Conservation (phyloP, 352 stramenopile genomes). For the Peronospora destructor region DNA sequence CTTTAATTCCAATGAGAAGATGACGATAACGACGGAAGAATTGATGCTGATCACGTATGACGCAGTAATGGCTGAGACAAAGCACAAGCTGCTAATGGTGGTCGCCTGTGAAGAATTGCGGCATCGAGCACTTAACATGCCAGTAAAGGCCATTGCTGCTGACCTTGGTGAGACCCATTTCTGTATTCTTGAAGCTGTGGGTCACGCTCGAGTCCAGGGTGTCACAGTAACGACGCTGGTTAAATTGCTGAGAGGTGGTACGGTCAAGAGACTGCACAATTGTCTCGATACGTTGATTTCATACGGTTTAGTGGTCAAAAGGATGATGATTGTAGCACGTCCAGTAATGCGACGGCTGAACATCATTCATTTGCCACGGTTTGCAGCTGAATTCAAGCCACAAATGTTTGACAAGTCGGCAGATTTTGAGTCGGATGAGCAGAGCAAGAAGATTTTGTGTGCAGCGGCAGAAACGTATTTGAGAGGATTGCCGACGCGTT, state of each 20-base stretch:
- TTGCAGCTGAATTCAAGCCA: conserved; percentile 48
- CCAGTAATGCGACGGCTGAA: conserved; percentile 63
- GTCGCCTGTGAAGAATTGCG: conserved; percentile 62
- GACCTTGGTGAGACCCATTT: conserved; percentile 61
- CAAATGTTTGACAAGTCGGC: conserved; percentile 64
- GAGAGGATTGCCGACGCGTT: conserved; percentile 45
- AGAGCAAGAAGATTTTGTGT: conserved; percentile 58
- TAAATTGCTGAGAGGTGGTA: conserved; percentile 26
- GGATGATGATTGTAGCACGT: conserved; percentile 69
- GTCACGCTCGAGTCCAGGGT: conserved; percentile 37
- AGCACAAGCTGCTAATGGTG: conserved; percentile 23
- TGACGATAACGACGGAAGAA: conserved; percentile 8
- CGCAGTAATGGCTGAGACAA: conserved; percentile 5
- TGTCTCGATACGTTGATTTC: conserved; percentile 72
- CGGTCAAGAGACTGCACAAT: conserved; percentile 72
- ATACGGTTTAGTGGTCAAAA: conserved; percentile 70
- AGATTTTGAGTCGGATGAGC: conserved; percentile 80
- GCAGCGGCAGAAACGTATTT: conserved; percentile 54
- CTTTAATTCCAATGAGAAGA: background rate
- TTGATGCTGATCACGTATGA: conserved; percentile 23
- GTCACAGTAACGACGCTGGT: conserved; percentile 51
- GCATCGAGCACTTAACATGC: conserved; percentile 61
- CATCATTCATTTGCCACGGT: conserved; percentile 73
- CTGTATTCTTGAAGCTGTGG: conserved; percentile 57
- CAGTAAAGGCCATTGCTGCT: conserved; percentile 48